Evolutionary conservation across 768 basidiomycete genomes (phyloP), one percentile per base, ranked within the genome.

Genomic region (Hydnum rufescens): DNA sequence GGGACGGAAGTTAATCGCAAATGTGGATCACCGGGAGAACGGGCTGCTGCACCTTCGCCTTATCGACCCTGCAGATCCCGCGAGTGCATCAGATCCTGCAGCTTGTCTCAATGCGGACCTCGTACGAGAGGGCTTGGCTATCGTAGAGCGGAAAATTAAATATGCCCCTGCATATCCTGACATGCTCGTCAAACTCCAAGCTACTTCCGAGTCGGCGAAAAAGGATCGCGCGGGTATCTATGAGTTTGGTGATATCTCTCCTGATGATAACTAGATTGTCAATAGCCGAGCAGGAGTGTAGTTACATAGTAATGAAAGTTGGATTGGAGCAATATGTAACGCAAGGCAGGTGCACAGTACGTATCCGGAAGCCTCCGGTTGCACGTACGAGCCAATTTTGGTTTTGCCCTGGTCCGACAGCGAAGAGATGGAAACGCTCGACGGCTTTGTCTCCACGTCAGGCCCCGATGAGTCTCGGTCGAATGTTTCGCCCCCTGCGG

Each of bases 1-100:
- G 64, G 88, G 87, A n/a, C 81, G 89, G 51, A 90, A 90, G 61
- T 73, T 97, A n/a, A 70, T 97, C 48, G 95, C 90, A n/a, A 96
- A 92, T 66, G 70, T 90, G 54, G 95, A 99, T 64, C 74, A 81
- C 60, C 78, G 71, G 60, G 93, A 95, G 60, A 81, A 83, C 25
- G 58, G 72, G 22, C 60, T 80, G 1, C 69, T 92, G 28, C 89
- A 95, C 65, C 75, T 99, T 51, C 83, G 93, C 47, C 76, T 99
- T 32, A 93, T 95, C 56, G 92, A 97, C 62, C 85, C 93, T 1
- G 63, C 71, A 25, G 82, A 89, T 65, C 77, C 84, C 2, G 65
- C 71, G 4, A 72, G 76, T 3, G 71, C 75, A 3, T 67, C 75
- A 22, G 80, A 90, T 59, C 80, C 82, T 1, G 64, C 76, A 6